Evolutionary conservation across 2,329 filamentous ascomycete species (phyloP).

Genomic region (Lachnellula occidentalis): DNA sequence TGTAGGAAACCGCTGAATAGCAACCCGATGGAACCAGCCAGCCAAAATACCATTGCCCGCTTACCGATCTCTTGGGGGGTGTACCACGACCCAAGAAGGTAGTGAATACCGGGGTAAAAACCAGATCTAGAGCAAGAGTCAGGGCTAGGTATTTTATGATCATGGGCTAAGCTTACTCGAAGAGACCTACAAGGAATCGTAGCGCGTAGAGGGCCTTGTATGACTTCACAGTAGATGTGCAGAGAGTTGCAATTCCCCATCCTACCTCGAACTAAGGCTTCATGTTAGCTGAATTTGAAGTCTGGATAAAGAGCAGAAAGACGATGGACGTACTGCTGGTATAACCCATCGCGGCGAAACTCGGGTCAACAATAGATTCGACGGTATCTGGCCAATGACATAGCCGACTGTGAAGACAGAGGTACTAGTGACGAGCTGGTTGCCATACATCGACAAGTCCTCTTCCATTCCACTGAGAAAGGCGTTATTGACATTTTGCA

Average conservation of each 20-base stretch:
- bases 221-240: slow-evolving; percentile 27
- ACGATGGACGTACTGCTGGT: slow-evolving; percentile 11
- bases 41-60: slow-evolving; percentile 51
- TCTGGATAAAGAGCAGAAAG: background rate
- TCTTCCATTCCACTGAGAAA: slow-evolving; percentile 40
- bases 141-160: slow-evolving; percentile 6
- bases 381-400: slow-evolving; percentile 45
- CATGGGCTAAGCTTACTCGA: slow-evolving; percentile 17
- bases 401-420: slow-evolving; percentile 49
- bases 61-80: slow-evolving; percentile 32
- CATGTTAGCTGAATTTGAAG: slow-evolving; percentile 3
- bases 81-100: slow-evolving; percentile 55
- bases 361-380: slow-evolving; percentile 45
- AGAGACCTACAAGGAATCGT: slow-evolving; percentile 32
- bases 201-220: slow-evolving; percentile 32
- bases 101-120: slow-evolving; percentile 47
- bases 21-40: slow-evolving; percentile 48
- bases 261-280: slow-evolving; percentile 21
- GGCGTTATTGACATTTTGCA: slow-evolving; percentile 26
- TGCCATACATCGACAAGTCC: slow-evolving; percentile 42
- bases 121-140: slow-evolving; percentile 26
- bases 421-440: slow-evolving; percentile 46
- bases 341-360: slow-evolving; percentile 33
- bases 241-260: slow-evolving; percentile 22
- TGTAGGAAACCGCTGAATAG: slow-evolving; percentile 42